phyloP scores from a whole-genome alignment of 1,139 yeast genomes.

The Zhuliangozyma parablackwelliae region DNA sequence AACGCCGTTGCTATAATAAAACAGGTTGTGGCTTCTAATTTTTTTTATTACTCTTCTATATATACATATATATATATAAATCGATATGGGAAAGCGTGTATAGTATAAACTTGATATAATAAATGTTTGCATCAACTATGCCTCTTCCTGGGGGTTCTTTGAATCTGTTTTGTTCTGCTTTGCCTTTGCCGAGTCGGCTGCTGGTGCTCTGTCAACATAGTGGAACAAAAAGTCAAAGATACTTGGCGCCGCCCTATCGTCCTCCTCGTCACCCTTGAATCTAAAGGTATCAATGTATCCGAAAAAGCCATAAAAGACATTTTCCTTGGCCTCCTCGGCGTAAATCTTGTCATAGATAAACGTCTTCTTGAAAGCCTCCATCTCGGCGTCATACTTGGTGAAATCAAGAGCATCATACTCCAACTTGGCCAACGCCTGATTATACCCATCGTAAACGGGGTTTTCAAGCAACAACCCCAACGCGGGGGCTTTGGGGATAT shows the following conservation, averaged over 20 bases:
- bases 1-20: too few species aligned
- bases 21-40: too few species aligned
- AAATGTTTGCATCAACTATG: too few species aligned
- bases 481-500: constrained; percentile 97
- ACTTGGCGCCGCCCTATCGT: constrained; percentile 29
- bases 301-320: constrained; percentile 84
- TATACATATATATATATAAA: too few species aligned
- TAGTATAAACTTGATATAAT: too few species aligned
- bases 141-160: too few species aligned
- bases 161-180: too few species aligned
- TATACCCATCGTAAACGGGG: constrained; percentile 88
- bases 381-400: constrained; percentile 58
- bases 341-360: constrained; percentile 90
- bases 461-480: constrained; percentile 84
- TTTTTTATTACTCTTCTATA: too few species aligned
- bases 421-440: constrained; percentile 61
- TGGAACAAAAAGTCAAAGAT: constrained; percentile 62
- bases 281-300: constrained; percentile 79
- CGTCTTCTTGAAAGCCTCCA: constrained; percentile 83
- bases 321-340: constrained; percentile 81
- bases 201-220: constrained; percentile 10
- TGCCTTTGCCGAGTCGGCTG: too few species aligned
- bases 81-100: too few species aligned
- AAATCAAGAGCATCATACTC: constrained; percentile 82
- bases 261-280: constrained; percentile 16